Evolutionary conservation across 2,329 filamentous ascomycete species (phyloP), one percentile per base, ranked within the genome.

Genomic region (Penicillium digitatum): DNA sequence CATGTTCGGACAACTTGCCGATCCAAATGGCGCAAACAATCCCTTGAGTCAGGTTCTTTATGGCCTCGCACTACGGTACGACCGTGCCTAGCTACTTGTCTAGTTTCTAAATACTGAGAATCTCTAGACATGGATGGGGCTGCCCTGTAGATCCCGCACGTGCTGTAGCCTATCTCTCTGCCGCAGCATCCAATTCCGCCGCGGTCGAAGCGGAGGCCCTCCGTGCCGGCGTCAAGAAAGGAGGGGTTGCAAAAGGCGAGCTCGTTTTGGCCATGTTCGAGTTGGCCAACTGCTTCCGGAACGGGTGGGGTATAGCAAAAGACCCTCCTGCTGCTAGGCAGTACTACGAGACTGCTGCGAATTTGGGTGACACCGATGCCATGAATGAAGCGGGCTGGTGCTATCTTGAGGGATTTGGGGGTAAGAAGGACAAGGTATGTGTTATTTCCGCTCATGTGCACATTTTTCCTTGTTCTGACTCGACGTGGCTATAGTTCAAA

Each of bases 321-420:
- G 94, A 99, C 72, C 83, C 91, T 34, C 81, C 90, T 49, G 94
- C 94, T 44, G 94, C 94, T 47, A 80, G 81, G 65, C 80, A 95
- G 81, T 99, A 97, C 74, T 99, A 97, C 74, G 93, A 97, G 76
- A 96, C 93, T 10, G 94, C 94, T 27, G 94, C 94, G 57, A 97
- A 99, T 72, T 78, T 99, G 62, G 94, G 94, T 58, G 94, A 99
- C 74, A 90, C 89, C 42, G 94, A 99, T 77, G 94, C 92, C 55
- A 96, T 97, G 92, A 96, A 96, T 70, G 93, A 97, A 74, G 87
- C 87, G 51, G 94, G 87, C 34, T 95, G 91, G 90, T 99, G 94
- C 78, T 97, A 94, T 80, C 75, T 95, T 27, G 88, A 96, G 71
- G 94, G 94, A n/a, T 96, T 95, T 74, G 94, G 94, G 32, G 93